A percentile compares a stretch with the other conserved stretches of the same genome.
These are phyloP conservation scores for Tetrahymena borealis DNA, from an alignment of 73 alveolate species.

Conservation along the genomic window DNA sequence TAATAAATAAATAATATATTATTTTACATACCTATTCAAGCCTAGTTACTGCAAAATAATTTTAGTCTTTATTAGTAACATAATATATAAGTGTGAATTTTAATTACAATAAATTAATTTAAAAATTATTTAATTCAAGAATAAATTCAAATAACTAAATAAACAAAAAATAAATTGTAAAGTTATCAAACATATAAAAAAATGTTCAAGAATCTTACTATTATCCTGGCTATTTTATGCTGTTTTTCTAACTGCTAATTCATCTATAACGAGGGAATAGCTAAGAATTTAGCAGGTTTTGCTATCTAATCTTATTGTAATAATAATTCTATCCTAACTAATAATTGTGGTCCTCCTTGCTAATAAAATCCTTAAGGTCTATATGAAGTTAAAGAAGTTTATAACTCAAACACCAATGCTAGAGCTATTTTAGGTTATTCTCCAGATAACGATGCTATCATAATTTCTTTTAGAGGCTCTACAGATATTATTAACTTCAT, in stretches of 20 bases:
- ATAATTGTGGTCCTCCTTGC: neutral
- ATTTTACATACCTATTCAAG: no score
- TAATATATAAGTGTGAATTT: no score
- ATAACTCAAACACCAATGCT: neutral
- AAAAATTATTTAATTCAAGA: no score
- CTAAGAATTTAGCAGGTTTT: neutral
- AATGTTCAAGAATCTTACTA: no score
- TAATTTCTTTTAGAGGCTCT: neutral
- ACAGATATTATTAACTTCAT: neutral
- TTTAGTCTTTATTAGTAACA: no score
- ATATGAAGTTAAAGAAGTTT: neutral
- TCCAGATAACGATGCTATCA: neutral
- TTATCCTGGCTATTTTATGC: neutral
- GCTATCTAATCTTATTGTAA: neutral
- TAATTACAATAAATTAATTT: no score
- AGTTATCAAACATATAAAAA: neutral
- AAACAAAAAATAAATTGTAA: no score
- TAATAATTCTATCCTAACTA: neutral
- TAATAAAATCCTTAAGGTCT: neutral
- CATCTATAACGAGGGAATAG: neutral
- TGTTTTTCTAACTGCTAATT: neutral
- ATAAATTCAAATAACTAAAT: no score
- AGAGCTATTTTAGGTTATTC: neutral
- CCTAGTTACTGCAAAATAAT: no score
- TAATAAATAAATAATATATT: no score